A percentile compares a stretch with the other conserved stretches of the same genome.
phyloP scores from a whole-genome alignment of 345 rosid genomes.

The Brassica napus region Da-Ae NC_063442.1:3557501-3558000 shows the following conservation, averaged over 20 bases:
- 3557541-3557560: neutral
- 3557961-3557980: no score
- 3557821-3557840: neutral
- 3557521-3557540: neutral
- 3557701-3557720: neutral
- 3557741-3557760: neutral
- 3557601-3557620: neutral
- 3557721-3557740: neutral
- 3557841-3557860: neutral
- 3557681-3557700: neutral
- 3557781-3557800: neutral
- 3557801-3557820: neutral
- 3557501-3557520: neutral
- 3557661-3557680: conserved; percentile 18
- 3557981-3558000: no score
- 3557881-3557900: neutral
- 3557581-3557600: neutral
- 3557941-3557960: no score
- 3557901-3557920: no score
- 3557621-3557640: neutral
- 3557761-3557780: neutral
- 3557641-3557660: neutral
- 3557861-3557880: conserved; percentile 2
- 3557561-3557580: neutral
- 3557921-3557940: no score